Evolutionary conservation across 148 eudicot genomes (phyloP).

Genomic region (Fagopyrum esculentum): DNA sequence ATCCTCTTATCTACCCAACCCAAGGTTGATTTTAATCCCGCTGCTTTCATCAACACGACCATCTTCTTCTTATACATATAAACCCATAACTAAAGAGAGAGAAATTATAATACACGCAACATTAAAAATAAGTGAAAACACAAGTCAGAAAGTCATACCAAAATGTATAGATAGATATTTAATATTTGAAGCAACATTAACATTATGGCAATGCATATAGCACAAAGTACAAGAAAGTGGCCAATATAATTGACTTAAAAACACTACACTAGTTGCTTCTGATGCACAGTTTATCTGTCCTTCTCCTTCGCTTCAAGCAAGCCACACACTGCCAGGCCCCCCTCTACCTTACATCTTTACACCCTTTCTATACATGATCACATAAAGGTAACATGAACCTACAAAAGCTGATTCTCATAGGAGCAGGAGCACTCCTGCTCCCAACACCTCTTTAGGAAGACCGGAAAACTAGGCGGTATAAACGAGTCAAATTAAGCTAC

Average conservation of each 20-base stretch:
- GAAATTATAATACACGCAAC: background rate
- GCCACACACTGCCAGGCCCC: slow-evolving; percentile 8
- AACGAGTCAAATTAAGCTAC: too few species aligned
- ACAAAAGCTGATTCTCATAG: background rate
- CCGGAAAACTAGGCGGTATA: too few species aligned
- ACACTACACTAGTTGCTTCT: background rate
- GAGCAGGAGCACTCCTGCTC: too few species aligned
- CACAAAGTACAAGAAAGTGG: background rate
- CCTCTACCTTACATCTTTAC: background rate
- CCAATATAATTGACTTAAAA: background rate
- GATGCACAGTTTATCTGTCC: background rate
- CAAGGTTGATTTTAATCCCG: too few species aligned
- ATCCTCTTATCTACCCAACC: background rate
- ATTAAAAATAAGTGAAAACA: background rate
- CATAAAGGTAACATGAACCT: too few species aligned
- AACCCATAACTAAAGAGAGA: background rate
- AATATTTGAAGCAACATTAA: background rate
- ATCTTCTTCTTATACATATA: background rate
- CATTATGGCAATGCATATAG: background rate
- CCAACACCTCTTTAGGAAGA: too few species aligned
- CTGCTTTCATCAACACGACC: too few species aligned
- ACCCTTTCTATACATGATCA: too few species aligned
- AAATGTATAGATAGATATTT: background rate
- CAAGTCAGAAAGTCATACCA: background rate
- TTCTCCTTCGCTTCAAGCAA: background rate